Conservation (phyloP, 1,284 basidiomycete species). For the Fomitopsis schrenkii region DNA sequence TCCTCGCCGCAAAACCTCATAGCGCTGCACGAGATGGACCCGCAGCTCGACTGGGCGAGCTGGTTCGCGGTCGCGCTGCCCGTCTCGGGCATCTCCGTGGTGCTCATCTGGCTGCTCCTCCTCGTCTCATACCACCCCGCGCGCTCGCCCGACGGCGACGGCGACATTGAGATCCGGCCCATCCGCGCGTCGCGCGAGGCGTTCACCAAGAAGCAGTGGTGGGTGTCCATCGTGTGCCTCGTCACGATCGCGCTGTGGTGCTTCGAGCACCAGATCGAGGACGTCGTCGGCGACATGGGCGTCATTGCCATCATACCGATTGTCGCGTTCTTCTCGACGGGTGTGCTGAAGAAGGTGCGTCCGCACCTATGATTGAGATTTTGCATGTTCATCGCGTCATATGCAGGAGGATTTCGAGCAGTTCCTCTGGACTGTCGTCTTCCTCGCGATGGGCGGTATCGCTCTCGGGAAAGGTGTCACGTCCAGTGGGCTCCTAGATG, state of each 20-base stretch:
- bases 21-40: slow-evolving; percentile 86
- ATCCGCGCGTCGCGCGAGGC: slow-evolving; percentile 78
- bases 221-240: slow-evolving; percentile 84
- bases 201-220: slow-evolving; percentile 87
- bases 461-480: slow-evolving; percentile 93
- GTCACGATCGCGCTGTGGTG: slow-evolving; percentile 92
- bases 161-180: slow-evolving; percentile 76
- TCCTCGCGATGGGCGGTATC: slow-evolving; percentile 98
- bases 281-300: slow-evolving; percentile 92
- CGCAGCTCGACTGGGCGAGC: slow-evolving; percentile 81
- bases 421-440: slow-evolving; percentile 92
- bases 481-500: slow-evolving; percentile 83
- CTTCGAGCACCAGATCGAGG: slow-evolving; percentile 79
- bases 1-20: slow-evolving; percentile 98
- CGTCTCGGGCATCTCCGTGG: slow-evolving; percentile 80
- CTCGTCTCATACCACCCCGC: slow-evolving; percentile 79
- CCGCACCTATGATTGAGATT: neutral
- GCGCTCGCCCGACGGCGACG: slow-evolving; percentile 69
- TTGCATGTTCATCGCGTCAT: neutral
- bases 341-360: slow-evolving; percentile 86
- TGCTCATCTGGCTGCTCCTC: slow-evolving; percentile 91
- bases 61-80: slow-evolving; percentile 97
- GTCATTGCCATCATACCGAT: slow-evolving; percentile 94
- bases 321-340: slow-evolving; percentile 92
- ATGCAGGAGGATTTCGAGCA: slow-evolving; percentile 89